Percentiles rank a stretch among this genome's conserved stretches.
These are phyloP conservation scores for Cichorium intybus DNA, from an alignment of 140 eudicot genomes.

Conservation along the genomic window DNA sequence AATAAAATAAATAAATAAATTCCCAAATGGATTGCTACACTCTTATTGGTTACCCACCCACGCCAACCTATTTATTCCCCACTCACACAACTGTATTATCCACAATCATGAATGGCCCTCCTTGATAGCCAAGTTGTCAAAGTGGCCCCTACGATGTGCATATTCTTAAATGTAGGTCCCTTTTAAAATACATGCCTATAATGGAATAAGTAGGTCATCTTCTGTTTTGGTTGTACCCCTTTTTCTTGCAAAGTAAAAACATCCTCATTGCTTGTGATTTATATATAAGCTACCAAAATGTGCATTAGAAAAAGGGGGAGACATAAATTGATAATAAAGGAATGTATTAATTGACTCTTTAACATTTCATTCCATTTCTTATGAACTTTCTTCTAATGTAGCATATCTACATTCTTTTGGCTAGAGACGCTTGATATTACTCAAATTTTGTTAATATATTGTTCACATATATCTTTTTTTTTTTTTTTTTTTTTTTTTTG, in stretches of 20 bases:
- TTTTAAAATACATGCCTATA: neutral
- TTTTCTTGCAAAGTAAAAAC: neutral
- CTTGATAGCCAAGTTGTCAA: neutral
- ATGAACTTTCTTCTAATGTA: no score
- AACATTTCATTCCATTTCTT: no score
- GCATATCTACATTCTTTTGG: no score
- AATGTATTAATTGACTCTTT: no score
- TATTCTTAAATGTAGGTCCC: neutral
- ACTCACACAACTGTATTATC: neutral
- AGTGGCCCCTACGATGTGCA: neutral
- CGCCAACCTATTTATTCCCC: neutral
- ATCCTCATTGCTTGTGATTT: neutral
- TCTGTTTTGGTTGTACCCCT: neutral
- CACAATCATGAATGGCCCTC: neutral
- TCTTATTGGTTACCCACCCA: conserved; percentile 1
- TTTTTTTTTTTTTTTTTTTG: no score
- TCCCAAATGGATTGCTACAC: neutral
- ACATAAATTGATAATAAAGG: neutral
- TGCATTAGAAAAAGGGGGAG: neutral
- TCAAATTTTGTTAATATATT: no score
- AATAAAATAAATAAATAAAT: neutral
- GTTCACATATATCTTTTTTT: no score
- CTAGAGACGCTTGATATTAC: no score
- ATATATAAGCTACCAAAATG: neutral
- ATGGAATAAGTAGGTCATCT: neutral